Evolutionary conservation across 2,329 filamentous ascomycete species (phyloP).

Genomic region (Sporothrix mexicana): DNA sequence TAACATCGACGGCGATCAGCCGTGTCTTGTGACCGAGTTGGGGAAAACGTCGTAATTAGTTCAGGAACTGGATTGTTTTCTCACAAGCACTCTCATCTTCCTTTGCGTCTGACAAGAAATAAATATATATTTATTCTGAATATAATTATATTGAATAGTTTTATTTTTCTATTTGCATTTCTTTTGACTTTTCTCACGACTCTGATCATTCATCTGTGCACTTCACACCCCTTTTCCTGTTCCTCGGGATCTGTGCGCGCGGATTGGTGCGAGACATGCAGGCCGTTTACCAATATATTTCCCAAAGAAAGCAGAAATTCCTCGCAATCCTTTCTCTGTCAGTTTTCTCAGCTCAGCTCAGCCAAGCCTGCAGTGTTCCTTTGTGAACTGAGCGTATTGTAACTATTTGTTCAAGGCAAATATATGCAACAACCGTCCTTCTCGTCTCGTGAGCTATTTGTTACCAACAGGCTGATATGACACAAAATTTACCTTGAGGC

Average conservation of each 20-base stretch:
- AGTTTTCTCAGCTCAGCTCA: conserved; percentile 16
- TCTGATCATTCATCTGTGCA: background rate
- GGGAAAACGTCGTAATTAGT: background rate
- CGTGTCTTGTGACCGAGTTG: conserved; percentile 4
- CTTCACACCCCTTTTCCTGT: conserved; percentile 7
- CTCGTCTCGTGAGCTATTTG: background rate
- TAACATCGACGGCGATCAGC: background rate
- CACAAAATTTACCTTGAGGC: background rate
- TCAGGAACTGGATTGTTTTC: background rate
- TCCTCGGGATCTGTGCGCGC: conserved; percentile 13
- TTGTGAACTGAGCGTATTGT: background rate
- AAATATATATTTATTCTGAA: too few species aligned
- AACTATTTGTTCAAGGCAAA: background rate
- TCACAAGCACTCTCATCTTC: background rate
- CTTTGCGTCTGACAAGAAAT: too few species aligned
- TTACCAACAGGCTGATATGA: background rate
- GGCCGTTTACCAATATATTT: background rate
- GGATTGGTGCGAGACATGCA: conserved; percentile 27
- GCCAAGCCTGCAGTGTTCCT: background rate
- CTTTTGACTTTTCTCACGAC: background rate
- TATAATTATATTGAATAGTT: too few species aligned
- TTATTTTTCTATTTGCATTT: too few species aligned
- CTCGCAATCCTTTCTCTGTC: background rate
- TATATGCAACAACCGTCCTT: background rate
- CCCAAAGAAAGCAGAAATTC: background rate